Base-by-base conservation (phyloP, 163 green algal species). In the Chlamydomonas reinhardtii region DNA sequence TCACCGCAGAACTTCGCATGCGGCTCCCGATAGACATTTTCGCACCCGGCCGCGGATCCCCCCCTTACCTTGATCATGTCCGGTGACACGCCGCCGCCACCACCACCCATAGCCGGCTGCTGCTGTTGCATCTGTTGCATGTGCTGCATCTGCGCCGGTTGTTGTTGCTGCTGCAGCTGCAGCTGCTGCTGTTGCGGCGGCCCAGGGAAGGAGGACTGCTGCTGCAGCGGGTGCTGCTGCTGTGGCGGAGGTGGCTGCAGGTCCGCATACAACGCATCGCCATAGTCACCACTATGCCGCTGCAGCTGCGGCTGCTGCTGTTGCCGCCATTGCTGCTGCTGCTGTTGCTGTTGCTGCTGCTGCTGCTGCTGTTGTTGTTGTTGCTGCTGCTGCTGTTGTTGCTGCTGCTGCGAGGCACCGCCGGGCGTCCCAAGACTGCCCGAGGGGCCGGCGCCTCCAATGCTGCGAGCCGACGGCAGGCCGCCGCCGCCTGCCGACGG, bases 311-410 rank as follows among this genome's bases (percentile, higher is more conserved):
- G 27, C 29, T 8, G 64, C 66, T 29, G 66, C 66, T 6, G 66
- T 31, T 29, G 66, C 15, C 9, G 4, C n/a, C 6, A 9, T 43
- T n/a, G 65, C n/a, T 72, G 64, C 27, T 4, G 64, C 17, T 25
- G 62, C 17, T n/a, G n/a, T n/a, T n/a, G n/a, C 62, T 31, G 62
- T 32, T 70, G 24, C 32, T 32, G 52, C 54, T 43, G 76, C 77
- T 84, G 77, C 43, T 84, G 76, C 39, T 75, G 65, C 65, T 72
- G 65, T 12, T 39, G 48, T 52, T 69, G 73, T 34, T 52, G 59
- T 19, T 52, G 59, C 35, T 27, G 29, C 65, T 31, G 62, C 65
- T 29, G 31, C 27, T 17, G 27, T 29, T 34, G 62, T 29, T 70
- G 62, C 61, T 32, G 34, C 56, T 73, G 32, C 61, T 48, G 29